Conservation (phyloP, 495 filamentous ascomycete species). For the Talaromyces adpressus region DNA sequence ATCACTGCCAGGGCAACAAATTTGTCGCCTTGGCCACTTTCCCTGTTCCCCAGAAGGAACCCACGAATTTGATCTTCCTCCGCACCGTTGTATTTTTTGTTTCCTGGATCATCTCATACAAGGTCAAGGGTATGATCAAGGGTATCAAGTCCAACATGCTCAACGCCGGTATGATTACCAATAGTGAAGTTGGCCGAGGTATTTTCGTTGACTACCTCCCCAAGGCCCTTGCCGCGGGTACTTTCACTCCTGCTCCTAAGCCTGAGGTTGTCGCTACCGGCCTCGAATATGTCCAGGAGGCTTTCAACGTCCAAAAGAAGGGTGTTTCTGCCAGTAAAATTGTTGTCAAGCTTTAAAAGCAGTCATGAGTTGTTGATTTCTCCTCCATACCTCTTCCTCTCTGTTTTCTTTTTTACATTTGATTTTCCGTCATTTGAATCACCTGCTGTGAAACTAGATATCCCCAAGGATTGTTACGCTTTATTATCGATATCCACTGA, state of each 20-base stretch:
- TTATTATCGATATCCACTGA: background rate
- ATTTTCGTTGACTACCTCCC: constrained; percentile 7
- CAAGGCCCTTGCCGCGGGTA: constrained; percentile 8
- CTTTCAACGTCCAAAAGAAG: constrained; percentile 4
- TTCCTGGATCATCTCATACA: constrained; percentile 8
- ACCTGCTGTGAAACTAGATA: background rate
- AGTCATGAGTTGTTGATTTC: background rate
- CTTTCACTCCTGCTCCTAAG: constrained; percentile 8
- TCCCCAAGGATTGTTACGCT: background rate
- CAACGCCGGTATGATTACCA: constrained; percentile 5
- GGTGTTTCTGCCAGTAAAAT: constrained; percentile 14
- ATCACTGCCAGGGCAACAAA: constrained; percentile 9
- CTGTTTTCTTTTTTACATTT: background rate
- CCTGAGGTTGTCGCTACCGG: background rate
- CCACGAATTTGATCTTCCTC: constrained; percentile 4
- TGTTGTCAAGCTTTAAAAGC: constrained; percentile 7
- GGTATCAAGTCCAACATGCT: constrained; percentile 8
- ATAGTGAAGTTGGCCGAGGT: constrained; percentile 3
- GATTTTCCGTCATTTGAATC: background rate
- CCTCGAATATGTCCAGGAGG: constrained; percentile 5
- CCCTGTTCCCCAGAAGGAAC: constrained; percentile 11
- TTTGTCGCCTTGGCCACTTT: constrained; percentile 4
- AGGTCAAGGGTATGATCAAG: constrained; percentile 11
- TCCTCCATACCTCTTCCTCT: background rate
- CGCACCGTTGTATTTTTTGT: constrained; percentile 6